These are phyloP conservation scores for Nothophytophthora sp. DNA, from an alignment of 352 stramenopile genomes.

Conservation along the genomic window DNA sequence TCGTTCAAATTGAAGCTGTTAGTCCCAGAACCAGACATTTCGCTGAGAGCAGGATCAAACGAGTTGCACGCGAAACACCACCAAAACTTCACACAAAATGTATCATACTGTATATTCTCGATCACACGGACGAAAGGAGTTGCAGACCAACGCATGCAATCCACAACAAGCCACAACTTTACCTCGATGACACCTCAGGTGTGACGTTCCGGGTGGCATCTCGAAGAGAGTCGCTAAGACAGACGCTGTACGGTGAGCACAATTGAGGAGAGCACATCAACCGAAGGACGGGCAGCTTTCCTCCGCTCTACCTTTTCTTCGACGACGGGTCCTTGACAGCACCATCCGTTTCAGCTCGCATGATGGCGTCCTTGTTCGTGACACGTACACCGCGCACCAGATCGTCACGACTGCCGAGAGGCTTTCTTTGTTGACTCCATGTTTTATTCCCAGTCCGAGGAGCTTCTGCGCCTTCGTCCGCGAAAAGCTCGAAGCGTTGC, in stretches of 20 bases:
- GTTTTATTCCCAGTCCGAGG: conserved; percentile 27
- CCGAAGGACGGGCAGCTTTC: conserved; percentile 3
- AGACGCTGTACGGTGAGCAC: conserved; percentile 31
- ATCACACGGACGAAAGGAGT: conserved; percentile 15
- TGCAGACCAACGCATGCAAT: conserved; percentile 6
- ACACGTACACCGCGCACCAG: conserved; percentile 50
- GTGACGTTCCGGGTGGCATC: conserved; percentile 23
- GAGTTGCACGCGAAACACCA: neutral
- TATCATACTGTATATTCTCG: conserved; percentile 17
- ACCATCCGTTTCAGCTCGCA: conserved; percentile 44
- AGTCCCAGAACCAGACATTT: neutral
- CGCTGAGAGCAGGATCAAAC: too few relatives aligned
- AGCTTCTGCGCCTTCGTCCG: conserved; percentile 33
- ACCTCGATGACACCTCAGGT: conserved; percentile 36
- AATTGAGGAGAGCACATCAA: conserved; percentile 7
- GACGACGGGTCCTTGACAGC: conserved; percentile 17
- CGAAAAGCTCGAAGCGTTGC: conserved; percentile 50
- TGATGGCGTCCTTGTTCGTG: conserved; percentile 82
- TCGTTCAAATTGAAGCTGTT: neutral
- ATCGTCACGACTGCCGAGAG: conserved; percentile 68
- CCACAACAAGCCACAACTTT: conserved; percentile 22
- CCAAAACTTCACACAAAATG: neutral
- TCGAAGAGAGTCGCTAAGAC: conserved; percentile 23
- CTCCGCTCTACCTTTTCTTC: conserved; percentile 42
- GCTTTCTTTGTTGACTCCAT: conserved; percentile 50